These are phyloP conservation scores for Clonostachys byssicola DNA, from an alignment of 2,329 filamentous ascomycete genomes.

Conservation along the genomic window DNA sequence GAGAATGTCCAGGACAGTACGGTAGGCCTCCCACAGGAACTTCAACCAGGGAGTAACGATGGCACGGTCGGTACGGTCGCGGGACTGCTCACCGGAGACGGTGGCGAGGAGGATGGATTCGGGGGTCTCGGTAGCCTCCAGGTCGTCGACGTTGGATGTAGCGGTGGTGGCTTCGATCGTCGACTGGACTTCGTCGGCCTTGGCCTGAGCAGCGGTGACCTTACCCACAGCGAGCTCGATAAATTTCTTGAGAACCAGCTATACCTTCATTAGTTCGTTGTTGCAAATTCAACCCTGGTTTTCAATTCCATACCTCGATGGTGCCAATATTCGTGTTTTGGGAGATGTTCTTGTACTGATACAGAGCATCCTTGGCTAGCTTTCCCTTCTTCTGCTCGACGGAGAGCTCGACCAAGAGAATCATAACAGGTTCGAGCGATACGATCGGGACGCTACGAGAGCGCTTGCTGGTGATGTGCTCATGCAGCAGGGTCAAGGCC, in stretches of 20 bases:
- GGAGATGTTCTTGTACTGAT: slow-evolving; percentile 99
- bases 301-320: slow-evolving; percentile 66
- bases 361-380: slow-evolving; percentile 95
- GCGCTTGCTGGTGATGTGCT: slow-evolving; percentile 98
- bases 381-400: slow-evolving; percentile 98
- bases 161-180: slow-evolving; percentile 66
- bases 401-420: slow-evolving; percentile 93
- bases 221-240: slow-evolving; percentile 96
- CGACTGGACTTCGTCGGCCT: slow-evolving; percentile 92
- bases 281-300: background rate
- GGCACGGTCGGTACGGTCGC: slow-evolving; percentile 94
- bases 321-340: slow-evolving; percentile 98
- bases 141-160: slow-evolving; percentile 79
- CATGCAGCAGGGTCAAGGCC: slow-evolving; percentile 91
- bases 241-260: slow-evolving; percentile 94
- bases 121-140: slow-evolving; percentile 95
- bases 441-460: slow-evolving; percentile 96
- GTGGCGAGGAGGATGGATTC: slow-evolving; percentile 97
- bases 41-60: slow-evolving; percentile 99
- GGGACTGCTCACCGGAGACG: slow-evolving; percentile 95
- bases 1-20: slow-evolving; percentile 95
- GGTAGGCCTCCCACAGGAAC: slow-evolving; percentile 99
- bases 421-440: slow-evolving; percentile 96
- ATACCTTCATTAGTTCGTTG: slow-evolving; percentile 3
- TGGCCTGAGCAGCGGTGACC: slow-evolving; percentile 91